These are phyloP conservation scores for Rhizophora apiculata DNA, from an alignment of 345 rosid genomes.

Conservation along the genomic window DNA sequence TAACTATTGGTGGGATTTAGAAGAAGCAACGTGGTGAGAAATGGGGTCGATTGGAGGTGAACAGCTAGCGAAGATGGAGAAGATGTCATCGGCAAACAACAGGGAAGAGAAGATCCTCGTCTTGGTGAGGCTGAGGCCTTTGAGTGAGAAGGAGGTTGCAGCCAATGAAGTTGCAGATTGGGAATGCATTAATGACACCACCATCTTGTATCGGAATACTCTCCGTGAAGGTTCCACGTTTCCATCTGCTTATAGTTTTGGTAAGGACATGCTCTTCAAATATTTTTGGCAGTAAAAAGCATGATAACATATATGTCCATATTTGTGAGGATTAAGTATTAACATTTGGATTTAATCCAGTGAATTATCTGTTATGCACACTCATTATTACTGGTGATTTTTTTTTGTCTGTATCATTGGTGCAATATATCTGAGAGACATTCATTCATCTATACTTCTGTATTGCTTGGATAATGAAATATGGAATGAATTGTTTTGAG, in stretches of 20 bases:
- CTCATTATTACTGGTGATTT: not conserved
- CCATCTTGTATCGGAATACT: constrained; percentile 82
- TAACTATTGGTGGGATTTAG: constrained; percentile 23
- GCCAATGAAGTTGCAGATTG: constrained; percentile 83
- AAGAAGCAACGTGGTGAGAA: constrained; percentile 25
- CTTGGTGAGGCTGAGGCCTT: constrained; percentile 89
- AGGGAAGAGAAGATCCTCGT: constrained; percentile 90
- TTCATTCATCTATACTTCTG: not conserved
- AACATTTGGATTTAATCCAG: constrained; percentile 1
- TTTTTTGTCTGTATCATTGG: not conserved
- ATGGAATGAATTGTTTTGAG: not conserved
- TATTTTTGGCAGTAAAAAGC: not conserved
- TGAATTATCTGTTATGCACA: constrained; percentile 3
- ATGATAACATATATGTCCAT: not conserved
- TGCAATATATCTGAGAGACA: not conserved
- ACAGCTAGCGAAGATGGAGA: constrained; percentile 66
- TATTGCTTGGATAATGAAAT: not conserved
- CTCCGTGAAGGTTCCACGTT: constrained; percentile 92
- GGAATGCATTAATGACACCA: constrained; percentile 90
- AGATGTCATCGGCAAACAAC: constrained; percentile 51
- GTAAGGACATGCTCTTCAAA: constrained; percentile 35
- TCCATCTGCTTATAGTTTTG: constrained; percentile 87
- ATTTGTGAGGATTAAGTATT: constrained; percentile 3
- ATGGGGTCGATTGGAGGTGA: constrained; percentile 87
- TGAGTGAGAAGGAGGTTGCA: constrained; percentile 75